Percentiles rank a stretch among this genome's conserved stretches.
These are phyloP conservation scores for Vanrija humicola DNA, from an alignment of 1,284 basidiomycete genomes.

Conservation along the genomic window DNA sequence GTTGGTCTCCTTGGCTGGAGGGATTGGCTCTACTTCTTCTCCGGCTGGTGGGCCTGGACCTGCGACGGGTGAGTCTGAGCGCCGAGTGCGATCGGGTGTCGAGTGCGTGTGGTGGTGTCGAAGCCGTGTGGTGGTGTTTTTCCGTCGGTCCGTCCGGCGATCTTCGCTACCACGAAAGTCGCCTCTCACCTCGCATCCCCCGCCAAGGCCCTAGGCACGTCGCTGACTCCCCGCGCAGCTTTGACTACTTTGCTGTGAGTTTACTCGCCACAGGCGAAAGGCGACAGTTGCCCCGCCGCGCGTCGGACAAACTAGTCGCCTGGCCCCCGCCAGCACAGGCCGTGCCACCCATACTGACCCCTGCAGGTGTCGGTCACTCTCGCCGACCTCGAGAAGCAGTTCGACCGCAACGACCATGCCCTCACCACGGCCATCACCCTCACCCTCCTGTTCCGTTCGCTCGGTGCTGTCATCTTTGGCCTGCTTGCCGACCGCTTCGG, in stretches of 20 bases:
- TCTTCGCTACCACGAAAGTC: no score
- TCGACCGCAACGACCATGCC: constrained; percentile 26
- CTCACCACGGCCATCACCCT: constrained; percentile 76
- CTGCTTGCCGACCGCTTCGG: constrained; percentile 78
- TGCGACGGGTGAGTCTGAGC: constrained; percentile 4
- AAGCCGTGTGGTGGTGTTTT: no score
- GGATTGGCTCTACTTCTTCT: constrained; percentile 55
- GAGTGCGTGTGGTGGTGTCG: not conserved
- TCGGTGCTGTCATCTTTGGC: constrained; percentile 78
- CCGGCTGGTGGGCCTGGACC: constrained; percentile 62
- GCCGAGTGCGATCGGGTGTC: no score
- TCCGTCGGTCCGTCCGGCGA: no score
- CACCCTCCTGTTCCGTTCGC: constrained; percentile 83
- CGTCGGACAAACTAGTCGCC: no score
- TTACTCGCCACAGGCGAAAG: no score
- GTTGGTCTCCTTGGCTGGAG: constrained; percentile 49
- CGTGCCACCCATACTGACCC: no score
- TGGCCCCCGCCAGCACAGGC: no score
- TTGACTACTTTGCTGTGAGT: constrained; percentile 1
- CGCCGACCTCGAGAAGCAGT: constrained; percentile 18
- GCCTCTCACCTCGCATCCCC: no score
- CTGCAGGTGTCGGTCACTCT: constrained; percentile 2
- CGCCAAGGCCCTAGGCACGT: not conserved
- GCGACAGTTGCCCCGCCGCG: no score
- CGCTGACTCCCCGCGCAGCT: not conserved